phyloP scores from a whole-genome alignment of 305 asterid species.

The Galium porrigens region DNA sequence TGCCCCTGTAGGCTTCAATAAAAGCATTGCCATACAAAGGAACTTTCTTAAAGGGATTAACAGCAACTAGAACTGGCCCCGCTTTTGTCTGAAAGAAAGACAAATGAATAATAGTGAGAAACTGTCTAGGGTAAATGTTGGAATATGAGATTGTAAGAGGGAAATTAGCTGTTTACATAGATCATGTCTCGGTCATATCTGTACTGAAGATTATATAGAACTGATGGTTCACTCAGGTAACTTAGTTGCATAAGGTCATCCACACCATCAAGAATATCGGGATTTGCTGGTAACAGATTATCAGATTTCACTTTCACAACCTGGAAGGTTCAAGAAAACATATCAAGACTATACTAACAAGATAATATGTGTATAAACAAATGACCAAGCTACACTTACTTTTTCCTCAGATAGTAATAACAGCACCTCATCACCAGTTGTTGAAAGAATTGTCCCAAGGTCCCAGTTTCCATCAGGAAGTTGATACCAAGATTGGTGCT shows the following conservation, averaged over 20 bases:
- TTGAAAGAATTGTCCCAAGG: constrained; percentile 61
- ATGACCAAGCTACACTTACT: constrained; percentile 32
- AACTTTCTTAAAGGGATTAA: constrained; percentile 86
- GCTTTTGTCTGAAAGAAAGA: constrained; percentile 70
- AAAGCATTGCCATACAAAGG: constrained; percentile 58
- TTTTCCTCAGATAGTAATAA: constrained; percentile 63
- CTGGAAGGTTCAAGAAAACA: constrained; percentile 22
- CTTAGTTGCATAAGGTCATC: constrained; percentile 96
- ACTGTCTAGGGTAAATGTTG: constrained; percentile 18
- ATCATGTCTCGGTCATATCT: constrained; percentile 73
- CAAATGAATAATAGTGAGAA: constrained; percentile 17
- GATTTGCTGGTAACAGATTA: constrained; percentile 68
- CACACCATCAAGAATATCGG: constrained; percentile 91
- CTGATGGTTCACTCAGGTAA: constrained; percentile 89
- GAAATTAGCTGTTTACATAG: constrained; percentile 44
- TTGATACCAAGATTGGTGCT: constrained; percentile 76
- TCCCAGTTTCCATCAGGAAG: constrained; percentile 92
- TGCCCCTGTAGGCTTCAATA: constrained; percentile 69
- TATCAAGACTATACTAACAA: not conserved
- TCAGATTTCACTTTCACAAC: constrained; percentile 60
- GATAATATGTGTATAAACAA: constrained; percentile 10
- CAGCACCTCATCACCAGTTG: constrained; percentile 54
- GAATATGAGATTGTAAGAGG: constrained; percentile 8
- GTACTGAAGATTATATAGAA: constrained; percentile 74
- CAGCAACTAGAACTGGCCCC: constrained; percentile 88